A percentile compares a stretch with the other conserved stretches of the same genome.
These are phyloP conservation scores for Ascochyta koolunga DNA, from an alignment of 2,329 filamentous ascomycete genomes.

Conservation along the genomic window DNA sequence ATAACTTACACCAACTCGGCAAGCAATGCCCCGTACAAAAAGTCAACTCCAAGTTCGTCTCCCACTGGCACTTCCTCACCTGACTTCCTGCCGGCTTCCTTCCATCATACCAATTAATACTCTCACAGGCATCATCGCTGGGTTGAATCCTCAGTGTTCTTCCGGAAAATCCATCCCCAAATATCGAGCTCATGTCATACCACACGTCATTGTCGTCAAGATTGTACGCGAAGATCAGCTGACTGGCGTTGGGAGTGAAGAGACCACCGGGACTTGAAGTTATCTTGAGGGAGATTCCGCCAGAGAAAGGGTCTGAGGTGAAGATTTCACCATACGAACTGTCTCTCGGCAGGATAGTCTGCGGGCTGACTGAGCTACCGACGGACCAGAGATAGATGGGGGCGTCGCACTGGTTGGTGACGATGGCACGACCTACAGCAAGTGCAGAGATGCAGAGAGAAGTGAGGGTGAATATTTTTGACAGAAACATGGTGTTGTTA, in stretches of 20 bases:
- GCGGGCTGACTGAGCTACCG: slow-evolving; percentile 23
- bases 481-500: slow-evolving; percentile 5
- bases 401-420: slow-evolving; percentile 39
- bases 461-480: not conserved
- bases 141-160: slow-evolving; percentile 33
- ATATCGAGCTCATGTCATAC: slow-evolving; percentile 39
- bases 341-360: slow-evolving; percentile 26
- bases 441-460: slow-evolving; percentile 2
- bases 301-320: slow-evolving; percentile 25
- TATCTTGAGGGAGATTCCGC: slow-evolving; percentile 35
- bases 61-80: slow-evolving; percentile 28
- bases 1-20: slow-evolving; percentile 39
- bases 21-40: slow-evolving; percentile 39
- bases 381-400: slow-evolving; percentile 41
- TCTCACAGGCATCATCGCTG: slow-evolving; percentile 27
- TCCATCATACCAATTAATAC: slow-evolving; percentile 34
- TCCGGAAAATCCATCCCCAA: slow-evolving; percentile 36
- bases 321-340: slow-evolving; percentile 36
- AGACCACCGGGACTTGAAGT: slow-evolving; percentile 26
- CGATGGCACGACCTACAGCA: slow-evolving; percentile 38
- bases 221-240: slow-evolving; percentile 39
- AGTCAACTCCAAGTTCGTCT: slow-evolving; percentile 32
- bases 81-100: slow-evolving; percentile 32
- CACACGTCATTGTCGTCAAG: slow-evolving; percentile 30
- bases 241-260: slow-evolving; percentile 36